A percentile compares a stretch with the other conserved stretches of the same genome.
These are phyloP conservation scores for Pyrrhoderma lamaoense DNA, from an alignment of 1,284 basidiomycete species.

Conservation along the genomic window DNA sequence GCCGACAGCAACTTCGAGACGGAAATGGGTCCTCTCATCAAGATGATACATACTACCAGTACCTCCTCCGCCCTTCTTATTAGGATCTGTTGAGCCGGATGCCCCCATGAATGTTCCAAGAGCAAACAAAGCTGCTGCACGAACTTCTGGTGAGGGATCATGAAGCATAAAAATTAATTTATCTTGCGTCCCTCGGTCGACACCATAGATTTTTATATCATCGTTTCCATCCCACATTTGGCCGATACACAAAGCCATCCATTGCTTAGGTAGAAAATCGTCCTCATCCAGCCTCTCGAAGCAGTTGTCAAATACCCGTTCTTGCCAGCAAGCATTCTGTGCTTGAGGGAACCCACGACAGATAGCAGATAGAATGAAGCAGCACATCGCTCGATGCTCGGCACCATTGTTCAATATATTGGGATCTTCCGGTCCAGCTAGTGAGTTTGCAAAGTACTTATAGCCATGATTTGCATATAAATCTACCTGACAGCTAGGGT, in stretches of 20 bases:
- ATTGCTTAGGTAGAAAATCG: conserved; percentile 90
- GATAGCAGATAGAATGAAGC: conserved; percentile 92
- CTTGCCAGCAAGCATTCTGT: conserved; percentile 80
- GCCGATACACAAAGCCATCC: conserved; percentile 90
- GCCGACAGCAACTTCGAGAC: conserved; percentile 74
- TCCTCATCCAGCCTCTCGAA: conserved; percentile 81
- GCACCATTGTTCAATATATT: conserved; percentile 79
- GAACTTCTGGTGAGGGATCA: conserved; percentile 90
- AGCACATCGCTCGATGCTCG: conserved; percentile 98
- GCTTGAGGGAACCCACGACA: conserved; percentile 84
- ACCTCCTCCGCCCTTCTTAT: conserved; percentile 73
- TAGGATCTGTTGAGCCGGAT: conserved; percentile 63
- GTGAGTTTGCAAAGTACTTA: conserved; percentile 83
- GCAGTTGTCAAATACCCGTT: conserved; percentile 87
- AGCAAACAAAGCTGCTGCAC: conserved; percentile 87
- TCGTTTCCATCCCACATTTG: conserved; percentile 95
- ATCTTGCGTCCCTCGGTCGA: conserved; percentile 80
- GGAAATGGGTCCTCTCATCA: conserved; percentile 72
- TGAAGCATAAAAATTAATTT: conserved; percentile 77
- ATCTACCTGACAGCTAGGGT: conserved; percentile 88
- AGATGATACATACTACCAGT: conserved; percentile 80
- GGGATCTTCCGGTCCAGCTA: conserved; percentile 56
- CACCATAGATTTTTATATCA: conserved; percentile 82
- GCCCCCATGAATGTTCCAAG: conserved; percentile 93
- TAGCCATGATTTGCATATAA: conserved; percentile 82